Evolutionary conservation across 331 rosid genomes (phyloP).

Genomic region (Pyrus hybrid): DNA sequence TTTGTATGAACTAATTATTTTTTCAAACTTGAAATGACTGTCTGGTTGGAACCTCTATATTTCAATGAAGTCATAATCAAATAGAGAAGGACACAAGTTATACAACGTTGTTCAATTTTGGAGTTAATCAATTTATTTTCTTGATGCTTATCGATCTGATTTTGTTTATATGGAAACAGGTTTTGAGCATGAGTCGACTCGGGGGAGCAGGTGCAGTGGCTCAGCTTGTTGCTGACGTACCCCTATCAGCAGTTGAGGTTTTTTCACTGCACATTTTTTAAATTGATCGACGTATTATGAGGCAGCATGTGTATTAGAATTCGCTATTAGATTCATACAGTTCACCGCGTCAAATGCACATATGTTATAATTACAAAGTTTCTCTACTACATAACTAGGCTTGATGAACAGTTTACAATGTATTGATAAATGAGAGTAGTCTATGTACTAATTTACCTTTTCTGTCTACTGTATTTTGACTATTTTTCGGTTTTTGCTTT

Average conservation of each 20-base stretch:
- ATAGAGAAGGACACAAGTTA: neutral
- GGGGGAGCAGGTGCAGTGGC: constrained; percentile 99
- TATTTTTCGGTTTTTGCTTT: neutral
- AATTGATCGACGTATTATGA: neutral
- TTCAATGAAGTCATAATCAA: constrained; percentile 16
- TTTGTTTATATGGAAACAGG: constrained; percentile 40
- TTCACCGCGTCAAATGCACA: too few species aligned
- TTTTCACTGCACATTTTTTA: neutral
- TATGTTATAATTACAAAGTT: neutral
- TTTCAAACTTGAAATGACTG: constrained; percentile 21
- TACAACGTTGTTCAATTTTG: neutral
- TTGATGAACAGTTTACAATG: neutral
- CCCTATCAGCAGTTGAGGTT: constrained; percentile 70
- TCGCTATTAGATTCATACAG: too few species aligned
- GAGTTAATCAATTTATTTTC: neutral
- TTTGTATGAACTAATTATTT: constrained; percentile 13
- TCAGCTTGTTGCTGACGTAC: constrained; percentile 96
- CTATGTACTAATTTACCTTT: neutral
- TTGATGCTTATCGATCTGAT: neutral
- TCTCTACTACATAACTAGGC: neutral
- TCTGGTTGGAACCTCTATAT: constrained; percentile 7
- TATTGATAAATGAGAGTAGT: neutral
- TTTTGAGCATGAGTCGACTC: constrained; percentile 89
- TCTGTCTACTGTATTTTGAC: neutral
- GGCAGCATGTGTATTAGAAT: neutral